These are phyloP conservation scores for Barnettozyma siamensis DNA, from an alignment of 805 yeast species.

Conservation along the genomic window DNA sequence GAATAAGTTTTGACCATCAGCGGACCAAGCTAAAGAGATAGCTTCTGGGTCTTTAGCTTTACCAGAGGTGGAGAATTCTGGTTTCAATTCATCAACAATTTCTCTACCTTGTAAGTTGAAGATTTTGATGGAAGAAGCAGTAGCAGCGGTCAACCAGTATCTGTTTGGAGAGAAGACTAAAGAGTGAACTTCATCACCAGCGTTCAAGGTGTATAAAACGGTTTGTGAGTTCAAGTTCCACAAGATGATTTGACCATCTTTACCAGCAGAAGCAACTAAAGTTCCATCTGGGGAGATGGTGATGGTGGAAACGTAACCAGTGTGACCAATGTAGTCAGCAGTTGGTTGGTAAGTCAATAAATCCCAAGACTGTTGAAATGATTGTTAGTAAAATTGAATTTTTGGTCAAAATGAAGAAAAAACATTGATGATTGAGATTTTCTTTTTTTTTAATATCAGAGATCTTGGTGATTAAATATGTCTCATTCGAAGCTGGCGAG, in stretches of 20 bases:
- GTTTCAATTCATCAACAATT: constrained; percentile 95
- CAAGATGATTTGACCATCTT: constrained; percentile 97
- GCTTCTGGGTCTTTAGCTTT: constrained; percentile 97
- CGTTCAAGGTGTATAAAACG: constrained; percentile 87
- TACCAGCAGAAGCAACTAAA: constrained; percentile 98
- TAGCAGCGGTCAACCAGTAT: constrained; percentile 99
- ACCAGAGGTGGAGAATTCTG: constrained; percentile 85
- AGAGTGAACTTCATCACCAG: constrained; percentile 96
- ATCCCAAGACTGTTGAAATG: constrained; percentile 86
- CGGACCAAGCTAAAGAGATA: constrained; percentile 98
- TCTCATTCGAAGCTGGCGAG: constrained; percentile 79
- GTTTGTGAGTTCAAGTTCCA: constrained; percentile 90
- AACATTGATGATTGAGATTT: not conserved
- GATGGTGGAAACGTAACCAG: constrained; percentile 95
- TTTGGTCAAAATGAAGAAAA: not conserved
- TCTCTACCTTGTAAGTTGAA: constrained; percentile 94
- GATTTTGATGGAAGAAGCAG: constrained; percentile 95
- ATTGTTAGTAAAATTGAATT: constrained; percentile 38
- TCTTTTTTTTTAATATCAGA: too few relatives aligned
- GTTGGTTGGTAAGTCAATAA: constrained; percentile 73
- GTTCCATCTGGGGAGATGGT: constrained; percentile 99
- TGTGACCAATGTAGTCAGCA: constrained; percentile 99
- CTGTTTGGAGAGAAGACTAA: constrained; percentile 99
- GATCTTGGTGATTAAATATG: constrained; percentile 97
- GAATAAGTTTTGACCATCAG: constrained; percentile 98